Evolutionary conservation across 2,329 filamentous ascomycete species (phyloP).

Genomic region (Pestalotiopsis sp.): DNA sequence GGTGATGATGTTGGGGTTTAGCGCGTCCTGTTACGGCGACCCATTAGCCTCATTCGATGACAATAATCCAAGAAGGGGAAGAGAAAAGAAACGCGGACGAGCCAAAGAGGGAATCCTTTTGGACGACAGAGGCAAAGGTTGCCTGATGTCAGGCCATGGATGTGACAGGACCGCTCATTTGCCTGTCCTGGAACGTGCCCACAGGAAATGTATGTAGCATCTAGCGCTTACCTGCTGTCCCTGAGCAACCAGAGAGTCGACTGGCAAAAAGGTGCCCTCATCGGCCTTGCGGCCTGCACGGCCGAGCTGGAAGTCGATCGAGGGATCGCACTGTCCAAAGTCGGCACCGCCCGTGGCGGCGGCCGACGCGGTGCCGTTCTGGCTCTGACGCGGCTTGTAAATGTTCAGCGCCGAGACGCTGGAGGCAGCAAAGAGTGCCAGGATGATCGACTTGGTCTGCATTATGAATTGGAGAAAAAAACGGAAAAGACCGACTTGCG

Average conservation of each 20-base stretch:
- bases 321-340: conserved; percentile 53
- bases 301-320: conserved; percentile 60
- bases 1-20: conserved; percentile 68
- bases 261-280: conserved; percentile 63
- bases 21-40: conserved; percentile 42
- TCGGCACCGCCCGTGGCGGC: conserved; percentile 38
- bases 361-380: conserved; percentile 18
- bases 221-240: conserved; percentile 42
- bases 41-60: background rate
- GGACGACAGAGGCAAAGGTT: background rate
- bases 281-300: conserved; percentile 49
- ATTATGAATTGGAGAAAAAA: conserved; percentile 17
- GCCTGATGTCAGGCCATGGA: background rate
- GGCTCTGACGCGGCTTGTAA: conserved; percentile 18
- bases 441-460: conserved; percentile 24
- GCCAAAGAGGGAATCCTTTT: background rate
- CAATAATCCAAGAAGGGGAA: conserved; percentile 3
- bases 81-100: background rate
- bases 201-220: conserved; percentile 21
- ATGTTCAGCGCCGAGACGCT: conserved; percentile 17
- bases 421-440: conserved; percentile 22
- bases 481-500: conserved; percentile 10
- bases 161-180: background rate
- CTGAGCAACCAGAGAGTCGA: conserved; percentile 55
- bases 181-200: background rate